A percentile compares a stretch with the other conserved stretches of the same genome.
These are phyloP conservation scores for Diplodia scrobiculata DNA, from an alignment of 2,329 filamentous ascomycete species.

Conservation along the genomic window DNA sequence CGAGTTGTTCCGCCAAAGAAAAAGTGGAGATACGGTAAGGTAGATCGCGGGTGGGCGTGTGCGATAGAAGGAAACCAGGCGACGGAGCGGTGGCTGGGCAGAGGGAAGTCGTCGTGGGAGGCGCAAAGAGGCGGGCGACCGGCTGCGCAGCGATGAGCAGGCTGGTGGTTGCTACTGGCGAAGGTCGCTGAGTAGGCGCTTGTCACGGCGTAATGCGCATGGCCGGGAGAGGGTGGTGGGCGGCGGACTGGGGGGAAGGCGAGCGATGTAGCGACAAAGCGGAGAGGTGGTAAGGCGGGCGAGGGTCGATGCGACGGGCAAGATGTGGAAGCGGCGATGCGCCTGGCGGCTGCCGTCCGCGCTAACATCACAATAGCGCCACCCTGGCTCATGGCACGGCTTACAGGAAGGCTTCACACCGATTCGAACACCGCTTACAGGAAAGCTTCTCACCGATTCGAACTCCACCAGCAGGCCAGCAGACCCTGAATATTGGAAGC, in stretches of 20 bases:
- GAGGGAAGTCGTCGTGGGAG: slow-evolving; percentile 8
- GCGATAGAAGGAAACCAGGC: slow-evolving; percentile 21
- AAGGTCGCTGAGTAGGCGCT: slow-evolving; percentile 22
- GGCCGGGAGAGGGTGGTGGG: slow-evolving; percentile 8
- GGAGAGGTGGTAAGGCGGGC: slow-evolving; percentile 24
- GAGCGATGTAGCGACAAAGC: slow-evolving; percentile 35
- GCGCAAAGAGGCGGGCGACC: slow-evolving; percentile 18
- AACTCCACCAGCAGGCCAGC: background rate
- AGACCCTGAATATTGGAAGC: background rate
- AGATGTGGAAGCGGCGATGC: slow-evolving; percentile 1
- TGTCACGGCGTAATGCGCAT: slow-evolving; percentile 16
- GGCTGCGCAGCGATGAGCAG: slow-evolving; percentile 25
- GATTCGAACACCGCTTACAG: slow-evolving; percentile 17
- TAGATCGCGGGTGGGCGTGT: slow-evolving; percentile 7
- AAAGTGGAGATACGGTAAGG: slow-evolving; percentile 6
- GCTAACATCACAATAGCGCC: slow-evolving; percentile 2
- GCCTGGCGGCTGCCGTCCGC: background rate
- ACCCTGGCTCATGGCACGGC: slow-evolving; percentile 11
- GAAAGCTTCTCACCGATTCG: slow-evolving; percentile 15
- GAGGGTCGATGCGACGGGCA: background rate
- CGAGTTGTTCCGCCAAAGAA: background rate
- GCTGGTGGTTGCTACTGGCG: slow-evolving; percentile 11
- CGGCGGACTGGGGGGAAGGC: slow-evolving; percentile 34
- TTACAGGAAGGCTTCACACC: slow-evolving; percentile 16
- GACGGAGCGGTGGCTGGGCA: slow-evolving; percentile 15